A percentile compares a stretch with the other conserved stretches of the same genome.
These are phyloP conservation scores for Cordyceps farinosa DNA, from an alignment of 2,329 filamentous ascomycete species.

Conservation along the genomic window DNA sequence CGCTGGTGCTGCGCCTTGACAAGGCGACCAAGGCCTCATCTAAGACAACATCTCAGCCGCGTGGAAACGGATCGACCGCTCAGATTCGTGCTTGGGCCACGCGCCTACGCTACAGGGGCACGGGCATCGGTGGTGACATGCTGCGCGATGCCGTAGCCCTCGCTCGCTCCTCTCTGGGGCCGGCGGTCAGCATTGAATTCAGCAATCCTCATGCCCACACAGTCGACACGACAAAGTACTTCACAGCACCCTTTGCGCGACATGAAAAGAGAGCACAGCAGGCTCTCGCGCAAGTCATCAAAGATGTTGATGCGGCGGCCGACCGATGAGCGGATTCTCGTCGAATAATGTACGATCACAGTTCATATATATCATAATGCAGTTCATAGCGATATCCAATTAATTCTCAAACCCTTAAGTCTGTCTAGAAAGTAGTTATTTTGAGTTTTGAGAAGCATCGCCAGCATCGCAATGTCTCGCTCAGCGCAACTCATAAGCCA, in stretches of 20 bases:
- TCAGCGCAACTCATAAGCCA: background rate
- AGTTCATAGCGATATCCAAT: background rate
- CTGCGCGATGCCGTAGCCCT: slow-evolving; percentile 67
- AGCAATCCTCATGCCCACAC: slow-evolving; percentile 74
- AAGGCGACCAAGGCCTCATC: slow-evolving; percentile 21
- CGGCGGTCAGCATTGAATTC: slow-evolving; percentile 61
- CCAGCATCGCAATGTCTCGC: background rate
- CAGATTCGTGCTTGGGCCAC: slow-evolving; percentile 81
- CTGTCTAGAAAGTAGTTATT: too few relatives aligned
- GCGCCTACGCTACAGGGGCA: slow-evolving; percentile 61
- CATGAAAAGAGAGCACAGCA: slow-evolving; percentile 52
- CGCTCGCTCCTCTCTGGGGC: slow-evolving; percentile 61
- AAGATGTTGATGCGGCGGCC: slow-evolving; percentile 16
- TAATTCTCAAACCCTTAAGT: too few relatives aligned
- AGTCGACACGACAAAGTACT: slow-evolving; percentile 52
- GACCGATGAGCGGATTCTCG: background rate
- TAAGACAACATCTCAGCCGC: slow-evolving; percentile 1
- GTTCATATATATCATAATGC: background rate
- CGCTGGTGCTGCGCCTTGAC: slow-evolving; percentile 63
- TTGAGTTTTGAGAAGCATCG: too few relatives aligned
- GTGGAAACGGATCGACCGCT: slow-evolving; percentile 50
- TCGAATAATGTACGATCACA: background rate
- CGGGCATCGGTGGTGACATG: slow-evolving; percentile 68
- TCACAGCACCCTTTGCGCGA: slow-evolving; percentile 55
- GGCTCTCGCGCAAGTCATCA: slow-evolving; percentile 36